Percentiles rank a stretch among this genome's conserved stretches.
Conservation (phyloP, 345 rosid species). For the Acer yangbiense region DNA sequence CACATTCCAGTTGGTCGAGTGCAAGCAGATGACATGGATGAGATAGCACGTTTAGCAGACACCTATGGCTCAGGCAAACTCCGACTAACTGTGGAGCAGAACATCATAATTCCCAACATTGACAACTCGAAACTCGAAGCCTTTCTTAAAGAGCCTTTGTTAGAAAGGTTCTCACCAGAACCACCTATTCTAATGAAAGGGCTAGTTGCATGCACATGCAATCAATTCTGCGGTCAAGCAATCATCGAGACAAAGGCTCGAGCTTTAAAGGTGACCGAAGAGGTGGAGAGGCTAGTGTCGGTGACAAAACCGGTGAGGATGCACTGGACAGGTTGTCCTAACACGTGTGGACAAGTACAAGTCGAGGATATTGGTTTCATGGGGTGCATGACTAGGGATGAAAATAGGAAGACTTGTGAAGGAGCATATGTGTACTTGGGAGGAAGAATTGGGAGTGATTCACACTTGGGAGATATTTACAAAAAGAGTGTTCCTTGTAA, state of each 20-base stretch:
- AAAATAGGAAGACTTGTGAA: conserved; percentile 66
- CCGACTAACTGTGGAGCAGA: conserved; percentile 88
- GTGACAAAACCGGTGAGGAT: conserved; percentile 67
- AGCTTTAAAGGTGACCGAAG: conserved; percentile 83
- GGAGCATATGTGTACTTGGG: conserved; percentile 87
- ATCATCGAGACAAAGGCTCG: conserved; percentile 93
- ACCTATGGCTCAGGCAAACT: conserved; percentile 82
- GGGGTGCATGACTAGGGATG: conserved; percentile 93
- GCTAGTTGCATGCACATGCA: conserved; percentile 91
- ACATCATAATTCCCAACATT: conserved; percentile 82
- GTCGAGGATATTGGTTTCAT: conserved; percentile 96
- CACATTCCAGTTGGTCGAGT: conserved; percentile 89
- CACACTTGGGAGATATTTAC: conserved; percentile 75
- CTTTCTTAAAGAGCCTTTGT: conserved; percentile 62
- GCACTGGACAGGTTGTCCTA: conserved; percentile 99
- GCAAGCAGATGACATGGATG: conserved; percentile 94
- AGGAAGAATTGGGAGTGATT: conserved; percentile 84
- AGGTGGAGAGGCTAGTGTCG: conserved; percentile 73
- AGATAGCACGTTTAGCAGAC: conserved; percentile 77
- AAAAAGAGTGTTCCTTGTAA: conserved; percentile 87
- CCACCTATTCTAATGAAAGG: conserved; percentile 88
- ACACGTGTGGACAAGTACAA: conserved; percentile 86
- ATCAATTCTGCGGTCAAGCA: conserved; percentile 91
- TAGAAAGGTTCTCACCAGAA: conserved; percentile 65
- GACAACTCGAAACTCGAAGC: conserved; percentile 71